Evolutionary conservation across 805 yeast genomes (phyloP).

Genomic region (Lipomyces anomalus): DNA sequence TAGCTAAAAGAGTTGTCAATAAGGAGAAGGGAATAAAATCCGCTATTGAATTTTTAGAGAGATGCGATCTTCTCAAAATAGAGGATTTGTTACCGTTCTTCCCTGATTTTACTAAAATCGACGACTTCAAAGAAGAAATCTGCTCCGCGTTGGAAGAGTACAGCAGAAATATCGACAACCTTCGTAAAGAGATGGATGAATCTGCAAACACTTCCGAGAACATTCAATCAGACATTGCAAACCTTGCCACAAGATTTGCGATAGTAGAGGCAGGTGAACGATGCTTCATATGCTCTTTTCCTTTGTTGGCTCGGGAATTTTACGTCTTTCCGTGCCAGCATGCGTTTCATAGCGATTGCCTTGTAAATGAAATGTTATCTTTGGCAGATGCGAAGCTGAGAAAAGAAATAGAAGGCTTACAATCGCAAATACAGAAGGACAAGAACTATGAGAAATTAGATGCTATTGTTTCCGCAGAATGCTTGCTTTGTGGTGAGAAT

Average conservation of each 20-base stretch:
- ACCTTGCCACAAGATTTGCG: constrained; percentile 48
- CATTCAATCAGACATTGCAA: constrained; percentile 55
- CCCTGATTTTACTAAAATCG: constrained; percentile 77
- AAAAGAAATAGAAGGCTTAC: constrained; percentile 53
- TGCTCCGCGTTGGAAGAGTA: constrained; percentile 72
- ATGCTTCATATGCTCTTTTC: constrained; percentile 64
- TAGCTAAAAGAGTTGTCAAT: constrained; percentile 47
- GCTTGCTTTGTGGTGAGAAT: constrained; percentile 71
- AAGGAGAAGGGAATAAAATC: constrained; percentile 30
- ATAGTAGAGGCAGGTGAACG: constrained; percentile 78
- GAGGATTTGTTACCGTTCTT: constrained; percentile 80
- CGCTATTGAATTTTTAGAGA: constrained; percentile 29
- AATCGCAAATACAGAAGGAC: constrained; percentile 39
- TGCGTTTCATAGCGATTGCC: constrained; percentile 82
- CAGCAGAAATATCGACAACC: constrained; percentile 56
- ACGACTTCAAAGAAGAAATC: constrained; percentile 76
- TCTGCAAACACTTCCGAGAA: constrained; percentile 56
- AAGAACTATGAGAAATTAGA: constrained; percentile 43
- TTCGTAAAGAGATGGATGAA: constrained; percentile 69
- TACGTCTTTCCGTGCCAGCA: constrained; percentile 86
- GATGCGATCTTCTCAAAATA: constrained; percentile 43
- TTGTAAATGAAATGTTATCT: constrained; percentile 53
- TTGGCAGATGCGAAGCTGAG: constrained; percentile 65
- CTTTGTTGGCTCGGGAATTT: constrained; percentile 67
- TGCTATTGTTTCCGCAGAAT: constrained; percentile 52